Evolutionary conservation across 2,329 filamentous ascomycete genomes (phyloP).

Genomic region (Penicillium sp.): DNA sequence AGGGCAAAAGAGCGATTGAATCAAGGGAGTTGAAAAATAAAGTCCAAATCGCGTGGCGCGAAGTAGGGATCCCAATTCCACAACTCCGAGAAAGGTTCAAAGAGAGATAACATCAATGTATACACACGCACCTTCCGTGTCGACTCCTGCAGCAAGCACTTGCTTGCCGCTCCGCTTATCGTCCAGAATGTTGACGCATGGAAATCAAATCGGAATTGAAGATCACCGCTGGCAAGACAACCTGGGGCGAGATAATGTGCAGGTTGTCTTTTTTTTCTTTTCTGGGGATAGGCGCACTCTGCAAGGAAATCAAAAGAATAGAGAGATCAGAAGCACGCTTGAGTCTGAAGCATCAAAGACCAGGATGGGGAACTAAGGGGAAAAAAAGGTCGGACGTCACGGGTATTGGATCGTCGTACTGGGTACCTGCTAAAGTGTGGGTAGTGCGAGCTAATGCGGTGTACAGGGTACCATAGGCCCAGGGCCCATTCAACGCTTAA

Average conservation of each 20-base stretch:
- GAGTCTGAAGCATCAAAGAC: constrained; percentile 5
- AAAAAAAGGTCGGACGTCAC: constrained; percentile 20
- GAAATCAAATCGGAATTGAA: constrained; percentile 37
- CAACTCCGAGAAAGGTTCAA: not conserved
- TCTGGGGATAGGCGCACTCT: constrained; percentile 7
- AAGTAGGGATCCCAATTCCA: constrained; percentile 7
- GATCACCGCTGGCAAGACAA: constrained; percentile 29
- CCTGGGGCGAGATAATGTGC: constrained; percentile 21
- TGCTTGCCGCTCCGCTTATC: constrained; percentile 47
- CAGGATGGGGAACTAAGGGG: constrained; percentile 10
- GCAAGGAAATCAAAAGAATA: constrained; percentile 13
- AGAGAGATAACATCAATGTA: constrained; percentile 10
- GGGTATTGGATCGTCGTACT: constrained; percentile 11
- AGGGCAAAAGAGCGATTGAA: not conserved
- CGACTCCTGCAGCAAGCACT: constrained; percentile 49
- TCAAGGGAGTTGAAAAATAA: constrained; percentile 8
- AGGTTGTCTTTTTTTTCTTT: constrained; percentile 6
- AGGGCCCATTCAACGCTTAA: not conserved
- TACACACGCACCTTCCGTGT: constrained; percentile 46
- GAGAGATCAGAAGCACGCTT: not conserved
- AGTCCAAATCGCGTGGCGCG: constrained; percentile 17
- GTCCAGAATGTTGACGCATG: constrained; percentile 48
- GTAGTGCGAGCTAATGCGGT: constrained; percentile 1
- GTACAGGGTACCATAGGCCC: constrained; percentile 16
- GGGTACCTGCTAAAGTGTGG: constrained; percentile 10